Conservation (phyloP, 2,329 filamentous ascomycete genomes). For the Phialophora verrucosa region DNA sequence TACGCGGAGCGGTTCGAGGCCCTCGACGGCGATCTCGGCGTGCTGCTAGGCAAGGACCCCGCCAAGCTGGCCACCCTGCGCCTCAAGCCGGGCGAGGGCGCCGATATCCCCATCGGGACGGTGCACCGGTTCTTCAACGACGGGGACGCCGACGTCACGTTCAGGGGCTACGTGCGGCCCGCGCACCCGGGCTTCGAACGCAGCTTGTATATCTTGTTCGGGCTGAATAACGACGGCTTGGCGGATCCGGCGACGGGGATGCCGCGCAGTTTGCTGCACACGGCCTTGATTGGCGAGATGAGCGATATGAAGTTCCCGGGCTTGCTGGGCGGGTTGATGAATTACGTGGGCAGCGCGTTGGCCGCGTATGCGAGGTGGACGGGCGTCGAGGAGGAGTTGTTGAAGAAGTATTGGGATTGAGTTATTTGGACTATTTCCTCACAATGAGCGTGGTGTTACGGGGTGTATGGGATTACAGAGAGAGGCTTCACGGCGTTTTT, state of each 20-base stretch:
- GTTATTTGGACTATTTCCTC: background rate
- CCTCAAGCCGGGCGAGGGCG: conserved; percentile 28
- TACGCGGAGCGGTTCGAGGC: conserved; percentile 34
- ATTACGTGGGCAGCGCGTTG: conserved; percentile 25
- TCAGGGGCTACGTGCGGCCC: conserved; percentile 27
- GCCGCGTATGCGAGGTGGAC: conserved; percentile 29
- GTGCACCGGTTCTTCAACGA: conserved; percentile 34
- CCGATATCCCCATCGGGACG: conserved; percentile 28
- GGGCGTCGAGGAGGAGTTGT: conserved; percentile 29
- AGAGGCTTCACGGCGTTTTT: too few relatives aligned
- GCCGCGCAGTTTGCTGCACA: conserved; percentile 31
- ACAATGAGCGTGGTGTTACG: too few relatives aligned
- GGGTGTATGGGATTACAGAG: background rate
- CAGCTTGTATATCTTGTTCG: conserved; percentile 35
- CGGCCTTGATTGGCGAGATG: conserved; percentile 29
- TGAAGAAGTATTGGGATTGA: conserved; percentile 35
- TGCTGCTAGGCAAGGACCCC: conserved; percentile 22
- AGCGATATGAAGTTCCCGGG: conserved; percentile 32
- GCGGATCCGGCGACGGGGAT: conserved; percentile 27
- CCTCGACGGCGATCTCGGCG: conserved; percentile 15
- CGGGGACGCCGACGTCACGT: conserved; percentile 24
- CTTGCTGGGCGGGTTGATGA: conserved; percentile 23
- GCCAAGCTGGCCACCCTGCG: background rate
- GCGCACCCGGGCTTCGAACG: conserved; percentile 34
- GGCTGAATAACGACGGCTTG: conserved; percentile 34